Conservation (phyloP, 1,284 basidiomycete genomes). For the Golubevia sp. region DNA sequence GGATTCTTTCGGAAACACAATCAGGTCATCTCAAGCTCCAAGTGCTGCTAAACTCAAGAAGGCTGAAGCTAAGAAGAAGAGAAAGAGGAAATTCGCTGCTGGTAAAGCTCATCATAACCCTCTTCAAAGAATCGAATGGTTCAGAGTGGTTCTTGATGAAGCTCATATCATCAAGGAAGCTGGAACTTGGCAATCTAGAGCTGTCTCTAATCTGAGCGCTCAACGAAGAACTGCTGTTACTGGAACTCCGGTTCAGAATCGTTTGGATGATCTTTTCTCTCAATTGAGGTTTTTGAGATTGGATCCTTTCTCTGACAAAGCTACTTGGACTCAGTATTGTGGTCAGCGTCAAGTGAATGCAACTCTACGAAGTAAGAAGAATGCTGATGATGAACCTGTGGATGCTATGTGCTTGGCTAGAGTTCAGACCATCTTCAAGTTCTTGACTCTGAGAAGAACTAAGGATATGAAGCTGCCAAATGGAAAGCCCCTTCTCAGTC, state of each 20-base stretch:
- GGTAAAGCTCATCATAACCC: slow-evolving; percentile 44
- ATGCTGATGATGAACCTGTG: slow-evolving; percentile 24
- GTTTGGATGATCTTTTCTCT: slow-evolving; percentile 53
- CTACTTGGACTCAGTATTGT: slow-evolving; percentile 53
- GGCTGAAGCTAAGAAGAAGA: slow-evolving; percentile 17
- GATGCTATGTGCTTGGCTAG: slow-evolving; percentile 44
- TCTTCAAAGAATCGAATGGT: slow-evolving; percentile 59
- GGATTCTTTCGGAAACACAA: slow-evolving; percentile 25
- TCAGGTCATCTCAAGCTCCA: slow-evolving; percentile 7
- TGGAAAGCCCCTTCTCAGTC: slow-evolving; percentile 35
- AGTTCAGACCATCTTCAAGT: slow-evolving; percentile 60
- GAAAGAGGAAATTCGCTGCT: slow-evolving; percentile 13
- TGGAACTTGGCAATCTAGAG: slow-evolving; percentile 49
- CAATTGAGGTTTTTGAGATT: slow-evolving; percentile 54
- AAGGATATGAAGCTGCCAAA: slow-evolving; percentile 46
- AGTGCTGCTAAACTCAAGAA: neutral
- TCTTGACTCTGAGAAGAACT: slow-evolving; percentile 51
- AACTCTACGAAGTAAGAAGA: slow-evolving; percentile 5
- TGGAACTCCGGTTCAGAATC: slow-evolving; percentile 60
- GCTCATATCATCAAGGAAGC: slow-evolving; percentile 56
- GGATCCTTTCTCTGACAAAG: slow-evolving; percentile 53
- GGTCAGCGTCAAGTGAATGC: slow-evolving; percentile 25
- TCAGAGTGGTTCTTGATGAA: slow-evolving; percentile 58
- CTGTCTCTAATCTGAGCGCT: slow-evolving; percentile 53
- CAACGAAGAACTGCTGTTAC: slow-evolving; percentile 51